Conservation (phyloP, 148 eudicot genomes). For the Cornus suecica region DNA sequence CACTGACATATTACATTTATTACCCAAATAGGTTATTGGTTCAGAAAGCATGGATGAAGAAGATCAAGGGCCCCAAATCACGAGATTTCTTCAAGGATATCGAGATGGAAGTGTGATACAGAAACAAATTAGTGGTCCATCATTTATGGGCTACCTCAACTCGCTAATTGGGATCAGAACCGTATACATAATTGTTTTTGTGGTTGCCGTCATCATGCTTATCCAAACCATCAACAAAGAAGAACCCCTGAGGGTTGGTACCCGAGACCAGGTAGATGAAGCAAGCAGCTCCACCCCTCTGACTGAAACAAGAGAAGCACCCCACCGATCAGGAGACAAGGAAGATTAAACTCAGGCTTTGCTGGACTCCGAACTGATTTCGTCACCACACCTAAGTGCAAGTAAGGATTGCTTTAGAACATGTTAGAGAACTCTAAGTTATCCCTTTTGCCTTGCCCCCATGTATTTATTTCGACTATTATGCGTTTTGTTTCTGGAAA, state of each 20-base stretch:
- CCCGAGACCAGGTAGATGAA: conserved; percentile 21
- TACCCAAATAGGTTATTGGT: conserved; percentile 58
- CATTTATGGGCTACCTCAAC: conserved; percentile 67
- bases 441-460: not conserved
- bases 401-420: not conserved
- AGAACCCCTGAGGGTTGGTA: conserved; percentile 45
- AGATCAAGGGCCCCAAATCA: conserved; percentile 67
- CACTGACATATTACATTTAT: not conserved
- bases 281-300: conserved; percentile 28
- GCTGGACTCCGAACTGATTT: not conserved
- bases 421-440: not conserved
- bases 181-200: conserved; percentile 46
- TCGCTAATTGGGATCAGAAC: conserved; percentile 54
- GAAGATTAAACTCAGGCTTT: conserved; percentile 46
- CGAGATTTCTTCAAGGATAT: conserved; percentile 74
- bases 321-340: conserved; percentile 40
- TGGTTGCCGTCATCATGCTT: conserved; percentile 48
- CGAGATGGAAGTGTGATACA: conserved; percentile 70
- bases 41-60: conserved; percentile 69
- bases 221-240: conserved; percentile 46
- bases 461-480: not conserved
- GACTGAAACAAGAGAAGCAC: conserved; percentile 33
- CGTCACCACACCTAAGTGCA: not conserved
- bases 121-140: conserved; percentile 59
- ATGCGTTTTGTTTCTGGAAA: not conserved